Evolutionary conservation across 2,329 filamentous ascomycete genomes (phyloP).

Genomic region (Pseudogymnoascus sp.): DNA sequence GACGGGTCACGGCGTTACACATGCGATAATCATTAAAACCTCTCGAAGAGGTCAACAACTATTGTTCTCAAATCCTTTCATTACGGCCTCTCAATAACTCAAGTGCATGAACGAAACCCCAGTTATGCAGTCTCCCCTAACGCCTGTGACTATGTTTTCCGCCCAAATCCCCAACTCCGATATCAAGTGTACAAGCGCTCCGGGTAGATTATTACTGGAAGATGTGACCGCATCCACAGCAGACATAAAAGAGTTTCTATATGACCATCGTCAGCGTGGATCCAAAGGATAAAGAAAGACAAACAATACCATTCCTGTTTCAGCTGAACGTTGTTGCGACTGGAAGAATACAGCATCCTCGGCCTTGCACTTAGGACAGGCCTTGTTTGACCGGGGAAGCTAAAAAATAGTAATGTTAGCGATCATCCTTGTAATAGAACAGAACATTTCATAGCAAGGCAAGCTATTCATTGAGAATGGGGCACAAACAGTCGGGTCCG

Average conservation of each 20-base stretch:
- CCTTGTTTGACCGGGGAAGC: slow-evolving; percentile 83
- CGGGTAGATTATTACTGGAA: slow-evolving; percentile 43
- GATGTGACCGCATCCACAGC: slow-evolving; percentile 86
- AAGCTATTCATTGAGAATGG: slow-evolving; percentile 37
- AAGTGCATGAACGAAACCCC: slow-evolving; percentile 4
- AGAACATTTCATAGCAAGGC: slow-evolving; percentile 35
- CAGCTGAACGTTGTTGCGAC: slow-evolving; percentile 90
- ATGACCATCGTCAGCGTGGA: slow-evolving; percentile 20
- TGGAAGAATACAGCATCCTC: slow-evolving; percentile 97
- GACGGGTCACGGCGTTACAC: slow-evolving; percentile 5
- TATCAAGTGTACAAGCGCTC: background rate
- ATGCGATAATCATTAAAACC: slow-evolving; percentile 6
- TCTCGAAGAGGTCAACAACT: slow-evolving; percentile 3
- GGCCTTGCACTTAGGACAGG: slow-evolving; percentile 76
- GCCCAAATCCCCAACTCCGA: background rate
- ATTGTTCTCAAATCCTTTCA: slow-evolving; percentile 4
- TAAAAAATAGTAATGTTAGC: slow-evolving; percentile 37
- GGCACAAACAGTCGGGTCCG: slow-evolving; percentile 93
- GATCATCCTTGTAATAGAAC: background rate
- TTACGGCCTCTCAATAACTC: background rate
- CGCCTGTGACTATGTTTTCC: background rate
- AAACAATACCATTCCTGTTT: slow-evolving; percentile 88
- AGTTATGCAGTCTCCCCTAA: background rate
- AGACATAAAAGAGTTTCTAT: slow-evolving; percentile 89
- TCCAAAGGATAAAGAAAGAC: background rate